Base-by-base conservation (phyloP, 73 alveolate genomes). In the Stentor roeselii region DNA sequence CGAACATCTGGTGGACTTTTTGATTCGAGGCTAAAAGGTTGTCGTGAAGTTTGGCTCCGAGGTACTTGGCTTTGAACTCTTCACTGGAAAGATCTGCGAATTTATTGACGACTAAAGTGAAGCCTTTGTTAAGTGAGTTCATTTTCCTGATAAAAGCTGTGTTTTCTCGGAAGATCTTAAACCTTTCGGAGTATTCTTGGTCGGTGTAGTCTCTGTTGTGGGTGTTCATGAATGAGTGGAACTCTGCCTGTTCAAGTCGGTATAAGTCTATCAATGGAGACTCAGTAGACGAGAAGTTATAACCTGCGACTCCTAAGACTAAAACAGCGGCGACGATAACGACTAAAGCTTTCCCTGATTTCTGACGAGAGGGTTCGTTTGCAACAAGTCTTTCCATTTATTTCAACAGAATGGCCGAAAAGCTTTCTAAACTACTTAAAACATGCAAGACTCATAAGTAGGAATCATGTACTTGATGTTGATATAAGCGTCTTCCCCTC, bases 401-500 rank as follows among this genome's bases (percentile, higher is more conserved):
- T n/a, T n/a, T n/a, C n/a, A n/a, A n/a, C n/a, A n/a, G n/a, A n/a
- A n/a, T n/a, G n/a, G n/a, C n/a, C n/a, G n/a, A n/a, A n/a, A n/a
- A n/a, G n/a, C n/a, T n/a, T n/a, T n/a, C n/a, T n/a, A 50, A 31
- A 3, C 3, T 39, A 76, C 21, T 84, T 89, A 88, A 76, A 88
- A 88, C 93, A 95, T 96, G 75, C 99, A 97, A 59, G 98, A 89
- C 90, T 97, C 99, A 89, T 97, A 97, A 60, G 99, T 97, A 21
- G 99, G 99, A 58, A 97, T 95, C 99, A 97, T 97, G 91, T 97
- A 97, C 92, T 97, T 97, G 83, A 97, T 97, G 93, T 97, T 97
- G 84, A 97, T 97, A 82, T 93, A 97, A 67, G 99, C 99, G 90
- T 97, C 99, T 91, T 97, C 99, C 31, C 99, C 99, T 35, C 99